Conservation (phyloP, 768 basidiomycete genomes). For the Cantharellus cinnabarinus region DNA sequence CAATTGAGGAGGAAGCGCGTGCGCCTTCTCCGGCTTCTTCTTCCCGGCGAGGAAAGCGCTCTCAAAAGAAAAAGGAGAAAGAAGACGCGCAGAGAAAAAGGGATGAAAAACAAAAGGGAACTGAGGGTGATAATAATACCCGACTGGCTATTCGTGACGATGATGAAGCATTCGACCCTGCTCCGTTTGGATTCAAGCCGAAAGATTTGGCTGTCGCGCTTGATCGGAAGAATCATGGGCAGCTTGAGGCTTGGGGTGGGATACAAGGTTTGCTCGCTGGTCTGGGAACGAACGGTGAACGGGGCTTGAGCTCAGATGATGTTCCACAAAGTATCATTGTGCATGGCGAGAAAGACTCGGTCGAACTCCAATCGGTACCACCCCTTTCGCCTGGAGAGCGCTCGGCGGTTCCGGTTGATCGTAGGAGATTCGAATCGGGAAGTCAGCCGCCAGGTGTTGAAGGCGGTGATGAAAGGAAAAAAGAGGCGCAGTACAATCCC, state of each 20-base stretch:
- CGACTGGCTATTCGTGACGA: too few relatives aligned
- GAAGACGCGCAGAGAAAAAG: not conserved
- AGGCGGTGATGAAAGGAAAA: too few relatives aligned
- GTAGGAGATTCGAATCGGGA: not conserved
- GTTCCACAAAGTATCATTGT: too few relatives aligned
- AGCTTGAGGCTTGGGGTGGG: constrained; percentile 54
- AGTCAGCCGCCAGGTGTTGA: constrained; percentile 4
- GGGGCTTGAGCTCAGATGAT: constrained; percentile 15
- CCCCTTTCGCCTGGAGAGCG: too few relatives aligned
- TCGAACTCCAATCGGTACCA: too few relatives aligned
- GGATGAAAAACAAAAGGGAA: not conserved
- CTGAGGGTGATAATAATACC: not conserved
- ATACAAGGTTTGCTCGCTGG: constrained; percentile 40
- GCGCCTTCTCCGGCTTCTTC: too few relatives aligned
- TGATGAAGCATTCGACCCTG: constrained; percentile 15
- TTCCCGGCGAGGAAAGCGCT: too few relatives aligned
- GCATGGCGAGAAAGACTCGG: too few relatives aligned
- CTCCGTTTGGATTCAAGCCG: constrained; percentile 58
- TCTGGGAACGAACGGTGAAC: constrained; percentile 40
- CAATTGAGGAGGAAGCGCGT: not conserved
- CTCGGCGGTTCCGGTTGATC: too few relatives aligned
- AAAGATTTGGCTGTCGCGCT: constrained; percentile 63
- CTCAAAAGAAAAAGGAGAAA: too few relatives aligned
- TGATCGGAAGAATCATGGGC: constrained; percentile 66
- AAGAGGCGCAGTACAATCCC: not conserved